Conservation (phyloP, 2,329 filamentous ascomycete genomes). For the Microsporum ferrugineum region DNA sequence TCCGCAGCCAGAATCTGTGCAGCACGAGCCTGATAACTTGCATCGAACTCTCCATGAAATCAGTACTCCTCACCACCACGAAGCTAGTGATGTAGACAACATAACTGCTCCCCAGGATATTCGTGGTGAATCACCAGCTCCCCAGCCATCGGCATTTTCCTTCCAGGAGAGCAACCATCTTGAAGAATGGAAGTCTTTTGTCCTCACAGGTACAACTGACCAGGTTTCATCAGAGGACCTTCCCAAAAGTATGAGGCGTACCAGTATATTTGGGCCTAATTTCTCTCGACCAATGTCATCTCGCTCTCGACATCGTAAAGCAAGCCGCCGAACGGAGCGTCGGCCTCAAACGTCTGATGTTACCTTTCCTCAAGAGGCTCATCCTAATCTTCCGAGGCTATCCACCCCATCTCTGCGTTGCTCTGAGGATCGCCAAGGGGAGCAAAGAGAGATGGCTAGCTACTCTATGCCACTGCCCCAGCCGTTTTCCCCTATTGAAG, state of each 20-base stretch:
- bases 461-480: neutral
- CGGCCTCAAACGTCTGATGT: neutral
- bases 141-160: neutral
- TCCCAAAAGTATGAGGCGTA: neutral
- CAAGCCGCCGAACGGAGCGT: neutral
- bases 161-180: neutral
- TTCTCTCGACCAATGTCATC: slow-evolving; percentile 12
- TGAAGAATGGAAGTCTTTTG: neutral
- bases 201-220: neutral
- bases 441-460: neutral
- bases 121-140: neutral
- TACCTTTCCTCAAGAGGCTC: neutral
- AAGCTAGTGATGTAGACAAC: neutral
- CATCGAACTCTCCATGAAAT: neutral
- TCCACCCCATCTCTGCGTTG: neutral
- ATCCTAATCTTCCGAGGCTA: neutral
- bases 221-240: neutral
- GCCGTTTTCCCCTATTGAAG: neutral
- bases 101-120: neutral
- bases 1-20: neutral
- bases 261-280: slow-evolving; percentile 10
- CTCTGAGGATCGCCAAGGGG: neutral
- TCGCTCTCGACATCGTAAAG: neutral
- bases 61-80: neutral
- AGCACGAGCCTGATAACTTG: neutral